Evolutionary conservation across 495 filamentous ascomycete species (phyloP).

Genomic region (Neurospora intermedia): DNA sequence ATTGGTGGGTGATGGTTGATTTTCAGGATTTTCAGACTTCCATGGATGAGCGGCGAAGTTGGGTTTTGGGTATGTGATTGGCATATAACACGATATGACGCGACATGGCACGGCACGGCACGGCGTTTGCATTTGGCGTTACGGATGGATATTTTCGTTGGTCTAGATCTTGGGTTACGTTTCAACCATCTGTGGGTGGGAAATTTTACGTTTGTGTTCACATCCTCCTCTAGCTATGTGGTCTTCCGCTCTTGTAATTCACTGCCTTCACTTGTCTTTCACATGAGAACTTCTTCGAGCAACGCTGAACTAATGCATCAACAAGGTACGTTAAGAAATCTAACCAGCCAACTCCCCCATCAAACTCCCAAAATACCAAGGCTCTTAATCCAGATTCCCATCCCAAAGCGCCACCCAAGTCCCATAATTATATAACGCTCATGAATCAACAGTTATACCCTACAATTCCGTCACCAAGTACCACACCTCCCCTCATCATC

Average conservation of each 20-base stretch:
- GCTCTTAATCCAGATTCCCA: neutral
- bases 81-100: neutral
- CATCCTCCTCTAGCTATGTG: neutral
- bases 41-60: neutral
- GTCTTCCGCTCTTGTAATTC: neutral
- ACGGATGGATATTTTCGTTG: neutral
- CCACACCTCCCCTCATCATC: conserved; percentile 17
- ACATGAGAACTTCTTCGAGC: neutral
- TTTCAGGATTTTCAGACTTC: neutral
- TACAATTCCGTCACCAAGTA: conserved; percentile 36
- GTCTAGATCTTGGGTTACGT: neutral
- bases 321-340: neutral
- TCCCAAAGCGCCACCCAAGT: neutral
- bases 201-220: neutral
- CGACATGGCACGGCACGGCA: neutral
- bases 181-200: neutral
- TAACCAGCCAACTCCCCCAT: neutral
- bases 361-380: neutral
- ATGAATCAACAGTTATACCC: conserved; percentile 28
- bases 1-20: neutral
- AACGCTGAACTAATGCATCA: neutral
- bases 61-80: neutral
- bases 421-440: neutral
- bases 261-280: neutral
- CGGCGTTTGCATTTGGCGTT: neutral